phyloP scores from a whole-genome alignment of 805 yeast genomes.

The Sugiyamaella smithiae region DNA sequence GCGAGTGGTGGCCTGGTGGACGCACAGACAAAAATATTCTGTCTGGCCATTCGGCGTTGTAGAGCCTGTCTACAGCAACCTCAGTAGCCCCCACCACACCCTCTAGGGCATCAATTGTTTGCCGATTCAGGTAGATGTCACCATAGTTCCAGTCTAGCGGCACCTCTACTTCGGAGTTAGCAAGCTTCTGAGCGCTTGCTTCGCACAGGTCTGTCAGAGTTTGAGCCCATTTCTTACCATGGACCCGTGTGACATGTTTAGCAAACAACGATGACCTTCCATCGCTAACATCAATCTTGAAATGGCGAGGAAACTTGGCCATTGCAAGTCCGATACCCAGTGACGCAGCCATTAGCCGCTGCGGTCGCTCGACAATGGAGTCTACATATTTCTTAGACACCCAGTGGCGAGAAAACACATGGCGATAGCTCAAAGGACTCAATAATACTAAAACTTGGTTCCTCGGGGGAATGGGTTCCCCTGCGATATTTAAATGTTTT shows the following conservation, averaged over 20 bases:
- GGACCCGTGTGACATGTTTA: slow-evolving; percentile 65
- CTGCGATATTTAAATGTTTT: slow-evolving; percentile 1
- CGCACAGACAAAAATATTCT: slow-evolving; percentile 66
- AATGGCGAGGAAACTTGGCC: slow-evolving; percentile 44
- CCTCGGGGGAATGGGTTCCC: neutral
- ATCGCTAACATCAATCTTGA: slow-evolving; percentile 47
- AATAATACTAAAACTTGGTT: slow-evolving; percentile 41
- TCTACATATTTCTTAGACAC: slow-evolving; percentile 61
- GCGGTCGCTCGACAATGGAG: slow-evolving; percentile 80
- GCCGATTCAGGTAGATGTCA: slow-evolving; percentile 69
- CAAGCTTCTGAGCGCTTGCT: slow-evolving; percentile 54
- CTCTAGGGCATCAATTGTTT: slow-evolving; percentile 65
- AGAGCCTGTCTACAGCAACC: slow-evolving; percentile 59
- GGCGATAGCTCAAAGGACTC: slow-evolving; percentile 68
- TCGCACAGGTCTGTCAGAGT: slow-evolving; percentile 55
- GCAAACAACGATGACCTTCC: slow-evolving; percentile 46
- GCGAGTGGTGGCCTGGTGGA: slow-evolving; percentile 89
- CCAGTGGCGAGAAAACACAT: slow-evolving; percentile 75
- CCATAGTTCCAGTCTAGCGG: slow-evolving; percentile 82
- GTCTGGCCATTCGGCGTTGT: slow-evolving; percentile 27
- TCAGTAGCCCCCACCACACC: slow-evolving; percentile 79
- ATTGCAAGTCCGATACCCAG: slow-evolving; percentile 75
- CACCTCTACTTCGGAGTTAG: slow-evolving; percentile 59
- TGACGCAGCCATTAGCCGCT: slow-evolving; percentile 70
- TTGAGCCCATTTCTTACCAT: slow-evolving; percentile 72